Base-by-base conservation (phyloP, 306 rosid species). In the Cotoneaster glaucophyllus region DNA sequence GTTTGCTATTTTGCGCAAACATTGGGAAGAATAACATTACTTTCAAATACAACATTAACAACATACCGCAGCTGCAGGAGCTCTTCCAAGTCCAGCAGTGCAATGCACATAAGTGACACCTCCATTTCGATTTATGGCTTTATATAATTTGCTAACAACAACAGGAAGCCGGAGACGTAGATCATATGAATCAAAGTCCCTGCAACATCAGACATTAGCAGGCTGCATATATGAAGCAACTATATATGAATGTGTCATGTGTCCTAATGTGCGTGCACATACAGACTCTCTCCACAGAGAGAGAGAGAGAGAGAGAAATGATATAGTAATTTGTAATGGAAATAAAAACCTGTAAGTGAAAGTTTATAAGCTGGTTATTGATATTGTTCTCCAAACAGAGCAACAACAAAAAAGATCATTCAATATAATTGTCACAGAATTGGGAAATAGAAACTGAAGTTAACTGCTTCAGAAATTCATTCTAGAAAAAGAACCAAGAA, bases 11-110 rank as follows among this genome's bases (percentile, higher is more conserved):
- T 56, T 56, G 12, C 41, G 15, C n/a, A 52, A 74, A 73, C 26
- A 14, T 24, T 45, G 43, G 29, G 45, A 48, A 29, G 14, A 63
- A 64, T 67, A 73, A 58, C 76, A 62, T 21, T 45, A 68, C 29
- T 73, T 24, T 37, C 25, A 53, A 70, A 21, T 52, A 71, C 29
- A 53, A n/a, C 6, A 19, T 18, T 71, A 31, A 29, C 67, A 32
- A 50, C 87, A 65, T 89, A 90, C 98, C 78, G 83, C 91, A 85
- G 84, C 90, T 76, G 96, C 92, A 28, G 99, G 99, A 83, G 99
- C 99, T 86, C 99, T 89, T 81, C 99, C 99, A 70, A 96, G 88
- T 79, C 99, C 99, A 78, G 99, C 99, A 78, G 99, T 96, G 85
- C 99, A 96, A 79, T 96, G 99, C 69, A 96, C 73, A 79, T 92